Evolutionary conservation across 2,329 filamentous ascomycete species (phyloP).

Genomic region (Lecanicillium sp.): DNA sequence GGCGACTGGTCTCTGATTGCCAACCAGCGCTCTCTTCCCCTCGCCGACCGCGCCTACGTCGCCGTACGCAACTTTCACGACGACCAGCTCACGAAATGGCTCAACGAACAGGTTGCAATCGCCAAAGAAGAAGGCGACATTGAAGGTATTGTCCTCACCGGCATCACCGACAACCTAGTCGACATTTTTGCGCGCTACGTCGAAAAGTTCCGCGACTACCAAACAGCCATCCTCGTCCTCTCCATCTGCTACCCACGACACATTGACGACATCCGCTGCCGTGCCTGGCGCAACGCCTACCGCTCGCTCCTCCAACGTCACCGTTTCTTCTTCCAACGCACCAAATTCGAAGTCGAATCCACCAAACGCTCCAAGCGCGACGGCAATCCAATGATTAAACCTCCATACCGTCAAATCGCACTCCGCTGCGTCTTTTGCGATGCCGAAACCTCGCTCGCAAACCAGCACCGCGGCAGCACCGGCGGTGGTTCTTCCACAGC

Average conservation of each 20-base stretch:
- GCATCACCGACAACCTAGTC: conserved; percentile 63
- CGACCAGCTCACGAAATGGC: conserved; percentile 55
- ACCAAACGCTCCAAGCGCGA: conserved; percentile 60
- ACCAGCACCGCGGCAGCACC: conserved; percentile 18
- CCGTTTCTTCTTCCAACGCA: conserved; percentile 64
- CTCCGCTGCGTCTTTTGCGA: conserved; percentile 74
- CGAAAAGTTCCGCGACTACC: conserved; percentile 66
- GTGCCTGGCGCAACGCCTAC: conserved; percentile 65
- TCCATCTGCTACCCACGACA: conserved; percentile 68
- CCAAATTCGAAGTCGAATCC: conserved; percentile 71
- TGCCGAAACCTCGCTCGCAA: conserved; percentile 44
- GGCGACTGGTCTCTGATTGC: conserved; percentile 70
- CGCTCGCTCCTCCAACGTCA: conserved; percentile 64
- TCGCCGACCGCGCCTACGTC: conserved; percentile 66
- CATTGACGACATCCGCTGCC: conserved; percentile 67
- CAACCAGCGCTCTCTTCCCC: conserved; percentile 62
- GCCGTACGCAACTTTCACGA: conserved; percentile 61
- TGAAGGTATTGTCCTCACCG: conserved; percentile 69
- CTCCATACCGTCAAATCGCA: conserved; percentile 60
- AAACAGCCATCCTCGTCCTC: conserved; percentile 68
- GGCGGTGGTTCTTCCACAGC: neutral
- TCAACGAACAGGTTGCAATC: conserved; percentile 54
- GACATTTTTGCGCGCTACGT: conserved; percentile 72
- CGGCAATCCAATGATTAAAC: conserved; percentile 53
- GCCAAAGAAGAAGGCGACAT: conserved; percentile 61